Conservation (phyloP, 495 filamentous ascomycete genomes). For the Rhizodiscina lignyota region DNA sequence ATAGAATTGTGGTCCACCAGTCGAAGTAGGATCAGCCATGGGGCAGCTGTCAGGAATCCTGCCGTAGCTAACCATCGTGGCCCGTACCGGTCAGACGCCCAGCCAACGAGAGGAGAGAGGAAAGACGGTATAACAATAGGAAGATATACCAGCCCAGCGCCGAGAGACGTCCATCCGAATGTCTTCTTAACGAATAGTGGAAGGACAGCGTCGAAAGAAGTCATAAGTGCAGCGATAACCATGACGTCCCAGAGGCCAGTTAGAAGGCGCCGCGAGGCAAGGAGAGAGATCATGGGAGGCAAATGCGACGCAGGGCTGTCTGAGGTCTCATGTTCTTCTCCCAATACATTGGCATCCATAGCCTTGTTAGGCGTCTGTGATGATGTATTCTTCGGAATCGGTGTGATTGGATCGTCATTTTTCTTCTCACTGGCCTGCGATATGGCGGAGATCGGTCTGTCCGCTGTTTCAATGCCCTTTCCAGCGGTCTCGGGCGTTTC, state of each 20-base stretch:
- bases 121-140: slow-evolving; percentile 46
- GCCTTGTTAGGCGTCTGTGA: neutral
- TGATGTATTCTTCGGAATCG: too few relatives aligned
- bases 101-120: slow-evolving; percentile 45
- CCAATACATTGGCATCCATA: too few relatives aligned
- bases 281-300: slow-evolving; percentile 23
- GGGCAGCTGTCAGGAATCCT: slow-evolving; percentile 44
- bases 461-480: too few relatives aligned
- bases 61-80: slow-evolving; percentile 42
- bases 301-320: slow-evolving; percentile 2
- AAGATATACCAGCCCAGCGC: slow-evolving; percentile 58
- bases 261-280: slow-evolving; percentile 23
- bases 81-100: slow-evolving; percentile 37
- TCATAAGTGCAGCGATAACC: slow-evolving; percentile 35
- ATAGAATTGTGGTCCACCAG: slow-evolving; percentile 45
- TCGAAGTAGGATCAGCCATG: slow-evolving; percentile 46
- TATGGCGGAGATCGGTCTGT: slow-evolving; percentile 1
- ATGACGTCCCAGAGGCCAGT: slow-evolving; percentile 21
- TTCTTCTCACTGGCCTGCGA: neutral
- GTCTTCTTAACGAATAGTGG: slow-evolving; percentile 46
- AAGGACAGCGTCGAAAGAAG: slow-evolving; percentile 42
- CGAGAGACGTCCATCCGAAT: slow-evolving; percentile 50
- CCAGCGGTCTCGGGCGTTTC: too few relatives aligned
- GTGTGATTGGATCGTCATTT: neutral
- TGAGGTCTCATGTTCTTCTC: too few relatives aligned